These are phyloP conservation scores for Eutrema salsugineum DNA, from an alignment of 441 rosid genomes.

Conservation along the genomic window DNA sequence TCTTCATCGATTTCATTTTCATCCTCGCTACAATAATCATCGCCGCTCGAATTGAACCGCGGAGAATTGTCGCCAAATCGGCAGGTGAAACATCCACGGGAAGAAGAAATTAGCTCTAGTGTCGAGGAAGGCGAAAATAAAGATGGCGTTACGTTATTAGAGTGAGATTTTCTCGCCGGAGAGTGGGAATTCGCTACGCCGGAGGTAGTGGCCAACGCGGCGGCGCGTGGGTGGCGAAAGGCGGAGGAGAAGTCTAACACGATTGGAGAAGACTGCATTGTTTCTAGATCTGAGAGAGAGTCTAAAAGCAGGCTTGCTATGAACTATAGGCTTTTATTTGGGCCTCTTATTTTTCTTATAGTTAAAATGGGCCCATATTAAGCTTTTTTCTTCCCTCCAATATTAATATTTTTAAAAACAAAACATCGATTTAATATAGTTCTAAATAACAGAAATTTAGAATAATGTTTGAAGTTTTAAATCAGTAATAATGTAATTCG, in stretches of 20 bases:
- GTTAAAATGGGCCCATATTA: neutral
- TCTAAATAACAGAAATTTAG: no score
- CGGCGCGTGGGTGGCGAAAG: conserved; percentile 30
- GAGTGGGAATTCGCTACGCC: neutral
- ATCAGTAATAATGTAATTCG: no score
- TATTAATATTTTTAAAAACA: no score
- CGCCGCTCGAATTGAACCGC: conserved; percentile 15
- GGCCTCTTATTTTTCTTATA: conserved; percentile 9
- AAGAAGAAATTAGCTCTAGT: neutral
- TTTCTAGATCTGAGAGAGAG: conserved; percentile 9
- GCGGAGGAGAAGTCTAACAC: conserved; percentile 1
- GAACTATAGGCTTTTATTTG: conserved; percentile 26
- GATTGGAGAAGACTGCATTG: conserved; percentile 40
- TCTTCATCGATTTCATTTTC: conserved; percentile 27
- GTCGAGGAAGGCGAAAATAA: neutral
- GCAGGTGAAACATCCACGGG: conserved; percentile 26
- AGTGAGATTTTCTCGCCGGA: neutral
- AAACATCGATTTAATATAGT: no score
- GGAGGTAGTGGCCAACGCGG: conserved; percentile 28
- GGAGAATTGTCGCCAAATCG: conserved; percentile 25
- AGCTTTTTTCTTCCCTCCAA: no score
- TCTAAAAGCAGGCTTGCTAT: conserved; percentile 17
- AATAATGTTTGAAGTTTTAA: no score
- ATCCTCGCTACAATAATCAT: conserved; percentile 11
- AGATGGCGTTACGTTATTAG: neutral